These are phyloP conservation scores for Mycena amicta DNA, from an alignment of 768 basidiomycete species.

Conservation along the genomic window DNA sequence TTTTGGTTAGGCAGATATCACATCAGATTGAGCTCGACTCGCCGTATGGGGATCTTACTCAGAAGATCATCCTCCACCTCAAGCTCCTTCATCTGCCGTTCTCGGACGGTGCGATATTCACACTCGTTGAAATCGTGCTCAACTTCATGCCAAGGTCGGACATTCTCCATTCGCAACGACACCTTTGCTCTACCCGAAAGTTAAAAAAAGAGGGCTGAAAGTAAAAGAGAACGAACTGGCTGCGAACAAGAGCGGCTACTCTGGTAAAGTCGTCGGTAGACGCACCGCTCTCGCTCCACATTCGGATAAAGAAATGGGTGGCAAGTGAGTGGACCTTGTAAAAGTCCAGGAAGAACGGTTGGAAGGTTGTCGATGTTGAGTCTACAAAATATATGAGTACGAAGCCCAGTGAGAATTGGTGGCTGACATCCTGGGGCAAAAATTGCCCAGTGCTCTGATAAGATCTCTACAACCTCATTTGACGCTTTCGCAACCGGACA, in stretches of 20 bases:
- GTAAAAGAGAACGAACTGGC: constrained; percentile 64
- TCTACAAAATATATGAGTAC: constrained; percentile 43
- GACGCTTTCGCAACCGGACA: constrained; percentile 86
- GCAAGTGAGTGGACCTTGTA: constrained; percentile 79
- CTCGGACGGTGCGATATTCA: constrained; percentile 84
- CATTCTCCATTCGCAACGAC: constrained; percentile 73
- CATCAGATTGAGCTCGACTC: constrained; percentile 29
- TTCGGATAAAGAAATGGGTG: constrained; percentile 84
- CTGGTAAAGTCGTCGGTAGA: constrained; percentile 76
- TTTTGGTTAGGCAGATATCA: background rate
- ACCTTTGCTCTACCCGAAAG: constrained; percentile 62
- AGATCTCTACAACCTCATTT: constrained; percentile 80
- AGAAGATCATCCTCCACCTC: constrained; percentile 87
- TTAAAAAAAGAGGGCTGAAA: constrained; percentile 3
- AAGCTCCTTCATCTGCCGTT: constrained; percentile 87
- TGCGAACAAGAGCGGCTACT: constrained; percentile 74
- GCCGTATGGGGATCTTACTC: constrained; percentile 86
- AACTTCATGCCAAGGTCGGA: constrained; percentile 80
- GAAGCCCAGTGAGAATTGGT: background rate
- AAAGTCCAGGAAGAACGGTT: constrained; percentile 88
- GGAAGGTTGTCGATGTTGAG: constrained; percentile 78
- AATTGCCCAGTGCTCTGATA: constrained; percentile 85
- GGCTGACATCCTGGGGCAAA: constrained; percentile 81
- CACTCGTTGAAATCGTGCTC: constrained; percentile 79
- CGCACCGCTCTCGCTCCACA: constrained; percentile 90